Evolutionary conservation across 2,329 filamentous ascomycete genomes (phyloP).

Genomic region (Ophiostoma piceae): DNA sequence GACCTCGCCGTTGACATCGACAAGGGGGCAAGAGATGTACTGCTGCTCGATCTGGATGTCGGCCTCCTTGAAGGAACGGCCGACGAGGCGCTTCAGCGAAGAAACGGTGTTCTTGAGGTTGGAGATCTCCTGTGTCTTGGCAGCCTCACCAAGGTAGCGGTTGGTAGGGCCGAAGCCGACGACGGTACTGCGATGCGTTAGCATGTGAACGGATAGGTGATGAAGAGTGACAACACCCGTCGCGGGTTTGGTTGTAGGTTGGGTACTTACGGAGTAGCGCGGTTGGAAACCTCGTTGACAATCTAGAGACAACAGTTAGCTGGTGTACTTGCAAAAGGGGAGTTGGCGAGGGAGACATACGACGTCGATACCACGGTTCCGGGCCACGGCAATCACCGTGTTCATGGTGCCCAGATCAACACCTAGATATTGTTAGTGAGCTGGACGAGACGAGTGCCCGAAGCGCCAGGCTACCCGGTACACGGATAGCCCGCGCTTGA

Average conservation of each 20-base stretch:
- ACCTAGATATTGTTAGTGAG: conserved; percentile 44
- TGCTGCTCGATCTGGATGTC: conserved; percentile 91
- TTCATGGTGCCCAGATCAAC: conserved; percentile 95
- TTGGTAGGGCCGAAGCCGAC: conserved; percentile 93
- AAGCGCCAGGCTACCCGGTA: not conserved
- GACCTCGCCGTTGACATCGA: conserved; percentile 89
- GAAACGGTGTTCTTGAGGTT: conserved; percentile 99
- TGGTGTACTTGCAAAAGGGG: conserved; percentile 4
- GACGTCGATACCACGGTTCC: conserved; percentile 98
- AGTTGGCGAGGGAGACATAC: conserved; percentile 54
- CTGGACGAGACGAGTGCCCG: not conserved
- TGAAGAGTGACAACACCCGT: not conserved
- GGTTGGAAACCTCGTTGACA: conserved; percentile 98
- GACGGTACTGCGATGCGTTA: conserved; percentile 46
- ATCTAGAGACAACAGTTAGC: conserved; percentile 55
- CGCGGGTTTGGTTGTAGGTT: conserved; percentile 18
- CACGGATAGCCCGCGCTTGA: not conserved
- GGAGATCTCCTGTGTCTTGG: conserved; percentile 98
- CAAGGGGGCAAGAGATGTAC: conserved; percentile 76
- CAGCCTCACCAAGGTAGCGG: conserved; percentile 88
- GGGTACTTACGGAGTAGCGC: conserved; percentile 83
- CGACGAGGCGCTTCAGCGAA: conserved; percentile 86
- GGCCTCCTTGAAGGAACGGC: conserved; percentile 79
- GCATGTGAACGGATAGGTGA: not conserved
- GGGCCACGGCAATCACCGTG: conserved; percentile 94